Evolutionary conservation across 1,284 basidiomycete species (phyloP).

Genomic region (Ceratobasidium sp.): DNA sequence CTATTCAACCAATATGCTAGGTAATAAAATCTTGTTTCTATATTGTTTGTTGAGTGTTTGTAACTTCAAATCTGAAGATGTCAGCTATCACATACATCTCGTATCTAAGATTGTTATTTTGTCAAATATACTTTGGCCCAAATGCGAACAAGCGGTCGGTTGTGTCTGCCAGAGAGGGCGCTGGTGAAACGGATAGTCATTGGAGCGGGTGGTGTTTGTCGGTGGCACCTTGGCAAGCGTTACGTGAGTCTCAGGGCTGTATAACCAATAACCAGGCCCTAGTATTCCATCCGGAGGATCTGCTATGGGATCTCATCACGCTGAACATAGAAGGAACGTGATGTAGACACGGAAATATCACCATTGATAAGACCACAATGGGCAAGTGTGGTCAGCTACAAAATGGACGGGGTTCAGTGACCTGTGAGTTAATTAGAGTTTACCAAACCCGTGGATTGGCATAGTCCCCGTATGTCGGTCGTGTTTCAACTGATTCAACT

Average conservation of each 20-base stretch:
- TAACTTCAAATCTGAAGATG: too few relatives aligned
- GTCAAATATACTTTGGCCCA: too few relatives aligned
- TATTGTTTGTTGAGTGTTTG: too few relatives aligned
- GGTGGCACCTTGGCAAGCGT: background rate
- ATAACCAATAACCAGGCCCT: background rate
- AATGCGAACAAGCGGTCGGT: too few relatives aligned
- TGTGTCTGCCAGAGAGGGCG: too few relatives aligned
- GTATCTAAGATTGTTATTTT: too few relatives aligned
- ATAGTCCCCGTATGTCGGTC: constrained; percentile 16
- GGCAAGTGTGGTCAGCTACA: constrained; percentile 9
- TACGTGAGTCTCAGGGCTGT: constrained; percentile 1
- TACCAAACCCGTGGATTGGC: constrained; percentile 15
- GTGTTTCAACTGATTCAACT: constrained; percentile 9
- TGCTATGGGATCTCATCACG: constrained; percentile 1
- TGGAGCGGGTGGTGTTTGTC: background rate
- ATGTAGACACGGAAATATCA: constrained; percentile 9
- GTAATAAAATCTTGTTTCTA: too few relatives aligned
- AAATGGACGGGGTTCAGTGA: background rate
- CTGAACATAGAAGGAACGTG: constrained; percentile 24
- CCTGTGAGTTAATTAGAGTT: constrained; percentile 9
- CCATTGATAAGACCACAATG: constrained; percentile 5
- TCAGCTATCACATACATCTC: too few relatives aligned
- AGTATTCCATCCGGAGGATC: constrained; percentile 6
- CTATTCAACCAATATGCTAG: too few relatives aligned
- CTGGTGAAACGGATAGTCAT: too few relatives aligned